phyloP scores from a whole-genome alignment of 2,329 filamentous ascomycete species.

The Calonectria honghensis region DNA sequence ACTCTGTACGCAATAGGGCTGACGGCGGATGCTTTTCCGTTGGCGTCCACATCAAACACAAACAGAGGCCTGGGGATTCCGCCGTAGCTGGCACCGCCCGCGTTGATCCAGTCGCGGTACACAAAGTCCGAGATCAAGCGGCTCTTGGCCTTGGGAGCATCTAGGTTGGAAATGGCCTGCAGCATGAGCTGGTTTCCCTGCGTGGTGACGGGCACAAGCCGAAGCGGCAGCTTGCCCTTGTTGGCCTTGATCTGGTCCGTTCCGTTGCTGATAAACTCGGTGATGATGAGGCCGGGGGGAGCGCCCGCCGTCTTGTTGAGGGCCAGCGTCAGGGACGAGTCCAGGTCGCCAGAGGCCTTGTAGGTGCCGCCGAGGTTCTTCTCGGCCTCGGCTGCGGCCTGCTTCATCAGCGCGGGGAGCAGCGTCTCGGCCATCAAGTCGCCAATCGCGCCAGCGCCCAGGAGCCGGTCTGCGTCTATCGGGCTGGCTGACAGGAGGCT shows the following conservation, averaged over 20 bases:
- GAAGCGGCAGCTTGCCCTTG: not conserved
- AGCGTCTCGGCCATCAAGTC: not conserved
- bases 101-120: conserved; percentile 7
- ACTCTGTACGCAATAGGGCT: conserved; percentile 15
- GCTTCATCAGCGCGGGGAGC: conserved; percentile 20
- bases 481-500: not conserved
- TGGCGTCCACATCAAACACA: conserved; percentile 1
- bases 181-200: conserved; percentile 17
- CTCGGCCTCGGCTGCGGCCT: conserved; percentile 17
- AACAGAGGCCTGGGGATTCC: not conserved
- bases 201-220: not conserved
- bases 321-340: conserved; percentile 39
- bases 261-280: conserved; percentile 37
- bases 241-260: conserved; percentile 26
- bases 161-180: conserved; percentile 1
- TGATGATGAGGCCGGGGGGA: conserved; percentile 32
- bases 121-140: conserved; percentile 8
- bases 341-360: conserved; percentile 13
- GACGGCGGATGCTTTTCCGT: conserved; percentile 11
- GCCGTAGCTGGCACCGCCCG: not conserved
- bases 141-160: not conserved
- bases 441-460: not conserved
- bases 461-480: not conserved
- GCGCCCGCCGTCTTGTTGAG: conserved; percentile 40
- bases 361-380: conserved; percentile 23